Evolutionary conservation across 169 alveolate species (phyloP).

Genomic region (Theileria orientalis): DNA sequence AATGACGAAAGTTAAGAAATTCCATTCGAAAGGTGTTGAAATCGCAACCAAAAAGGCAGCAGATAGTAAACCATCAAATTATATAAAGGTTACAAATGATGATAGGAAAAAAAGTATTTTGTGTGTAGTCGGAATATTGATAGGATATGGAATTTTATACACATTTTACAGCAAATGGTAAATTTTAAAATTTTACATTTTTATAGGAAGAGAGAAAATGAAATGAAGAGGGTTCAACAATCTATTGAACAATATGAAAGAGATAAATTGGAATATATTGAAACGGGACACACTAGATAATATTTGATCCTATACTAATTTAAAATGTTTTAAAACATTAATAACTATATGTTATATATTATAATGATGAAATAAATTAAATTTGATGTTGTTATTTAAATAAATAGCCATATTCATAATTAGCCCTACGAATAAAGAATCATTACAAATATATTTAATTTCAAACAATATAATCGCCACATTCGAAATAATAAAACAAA

Average conservation of each 20-base stretch:
- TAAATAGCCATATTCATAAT: not conserved
- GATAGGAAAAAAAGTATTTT: slow-evolving; percentile 35
- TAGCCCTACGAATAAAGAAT: not conserved
- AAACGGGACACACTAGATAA: slow-evolving; percentile 55
- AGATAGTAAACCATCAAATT: not conserved
- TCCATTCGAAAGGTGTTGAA: not conserved
- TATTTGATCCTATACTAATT: not conserved
- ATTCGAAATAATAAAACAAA: too few relatives aligned
- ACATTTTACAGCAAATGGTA: slow-evolving; percentile 32
- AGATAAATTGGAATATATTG: slow-evolving; percentile 59
- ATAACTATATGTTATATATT: not conserved
- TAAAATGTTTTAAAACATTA: not conserved
- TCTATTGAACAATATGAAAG: slow-evolving; percentile 49
- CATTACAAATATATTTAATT: not conserved
- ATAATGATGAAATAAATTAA: not conserved
- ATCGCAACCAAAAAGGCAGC: not conserved
- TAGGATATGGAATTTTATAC: slow-evolving; percentile 18
- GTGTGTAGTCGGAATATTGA: slow-evolving; percentile 22
- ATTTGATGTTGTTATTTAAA: not conserved
- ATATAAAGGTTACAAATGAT: not conserved
- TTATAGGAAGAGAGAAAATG: slow-evolving; percentile 29
- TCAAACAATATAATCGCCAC: not conserved
- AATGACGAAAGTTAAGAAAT: not conserved
- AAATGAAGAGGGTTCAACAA: slow-evolving; percentile 42
- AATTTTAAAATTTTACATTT: not conserved